Conservation (phyloP, 768 basidiomycete genomes). For the Mycena amicta region DNA sequence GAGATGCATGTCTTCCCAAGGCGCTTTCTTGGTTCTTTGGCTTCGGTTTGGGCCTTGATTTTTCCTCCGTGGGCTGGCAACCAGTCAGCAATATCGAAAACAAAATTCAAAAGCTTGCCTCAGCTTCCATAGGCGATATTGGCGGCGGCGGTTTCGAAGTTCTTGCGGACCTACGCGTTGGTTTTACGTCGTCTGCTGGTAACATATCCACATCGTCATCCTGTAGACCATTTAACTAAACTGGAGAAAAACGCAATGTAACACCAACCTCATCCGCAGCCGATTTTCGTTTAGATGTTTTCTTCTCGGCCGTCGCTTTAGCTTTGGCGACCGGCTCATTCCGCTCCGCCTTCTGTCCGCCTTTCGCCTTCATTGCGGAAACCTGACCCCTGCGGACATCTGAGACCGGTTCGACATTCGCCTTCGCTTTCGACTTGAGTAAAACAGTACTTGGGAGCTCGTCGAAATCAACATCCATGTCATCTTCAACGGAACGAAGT, state of each 20-base stretch:
- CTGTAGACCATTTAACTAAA: neutral
- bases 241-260: neutral
- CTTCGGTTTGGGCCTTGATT: slow-evolving; percentile 7
- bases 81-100: neutral
- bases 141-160: neutral
- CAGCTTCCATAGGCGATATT: neutral
- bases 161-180: neutral
- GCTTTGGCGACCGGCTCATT: slow-evolving; percentile 11
- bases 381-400: slow-evolving; percentile 22
- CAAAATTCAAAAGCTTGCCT: neutral
- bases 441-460: slow-evolving; percentile 29
- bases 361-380: slow-evolving; percentile 34
- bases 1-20: slow-evolving; percentile 31
- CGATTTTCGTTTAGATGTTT: slow-evolving; percentile 1
- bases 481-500: slow-evolving; percentile 10
- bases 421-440: slow-evolving; percentile 3
- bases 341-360: slow-evolving; percentile 22
- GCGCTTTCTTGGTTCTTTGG: slow-evolving; percentile 32
- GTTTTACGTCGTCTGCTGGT: neutral
- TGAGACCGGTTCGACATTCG: neutral
- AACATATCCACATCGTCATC: no score
- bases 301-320: slow-evolving; percentile 10
- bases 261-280: neutral
- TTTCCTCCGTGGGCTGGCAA: neutral
- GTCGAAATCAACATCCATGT: slow-evolving; percentile 34